These are phyloP conservation scores for Ploettnerulaceae sp. DNA, from an alignment of 2,329 filamentous ascomycete species.

Conservation along the genomic window DNA sequence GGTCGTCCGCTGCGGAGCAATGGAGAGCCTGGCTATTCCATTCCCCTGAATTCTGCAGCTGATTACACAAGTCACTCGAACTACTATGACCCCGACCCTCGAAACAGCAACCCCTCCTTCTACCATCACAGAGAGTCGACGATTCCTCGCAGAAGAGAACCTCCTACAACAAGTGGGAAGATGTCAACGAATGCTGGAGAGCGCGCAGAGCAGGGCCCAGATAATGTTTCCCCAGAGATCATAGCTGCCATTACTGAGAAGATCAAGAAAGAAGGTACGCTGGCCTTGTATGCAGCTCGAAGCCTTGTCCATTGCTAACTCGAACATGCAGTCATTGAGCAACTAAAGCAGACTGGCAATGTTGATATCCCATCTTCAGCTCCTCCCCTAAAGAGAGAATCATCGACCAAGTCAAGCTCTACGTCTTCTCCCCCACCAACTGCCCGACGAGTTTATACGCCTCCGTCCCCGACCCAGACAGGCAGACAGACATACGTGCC, in stretches of 20 bases:
- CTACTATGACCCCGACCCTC: conserved; percentile 23
- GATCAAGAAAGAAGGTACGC: conserved; percentile 49
- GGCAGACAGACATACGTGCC: conserved; percentile 28
- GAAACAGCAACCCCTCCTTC: conserved; percentile 20
- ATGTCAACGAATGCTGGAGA: conserved; percentile 20
- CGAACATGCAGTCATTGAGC: conserved; percentile 30
- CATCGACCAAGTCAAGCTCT: conserved; percentile 40
- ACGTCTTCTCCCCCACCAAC: conserved; percentile 42
- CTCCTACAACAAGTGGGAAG: conserved; percentile 19
- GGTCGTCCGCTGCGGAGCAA: conserved; percentile 22
- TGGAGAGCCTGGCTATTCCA: conserved; percentile 22
- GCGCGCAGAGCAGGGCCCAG: conserved; percentile 21
- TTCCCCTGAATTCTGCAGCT: conserved; percentile 15
- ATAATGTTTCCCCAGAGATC: conserved; percentile 53
- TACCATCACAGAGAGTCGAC: conserved; percentile 14
- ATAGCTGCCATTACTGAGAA: conserved; percentile 56
- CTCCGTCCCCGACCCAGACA: conserved; percentile 44
- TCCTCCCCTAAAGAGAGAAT: conserved; percentile 36
- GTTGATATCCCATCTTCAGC: conserved; percentile 29
- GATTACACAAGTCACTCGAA: conserved; percentile 15
- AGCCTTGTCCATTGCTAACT: conserved; percentile 20
- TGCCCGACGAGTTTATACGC: conserved; percentile 44
- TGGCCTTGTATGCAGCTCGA: conserved; percentile 33
- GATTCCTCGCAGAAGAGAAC: conserved; percentile 20
- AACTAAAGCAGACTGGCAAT: conserved; percentile 33